Evolutionary conservation across 176 grass and related monocot species (phyloP), one percentile per base, ranked within the genome.

Genomic region (Lolium rigidum): DNA sequence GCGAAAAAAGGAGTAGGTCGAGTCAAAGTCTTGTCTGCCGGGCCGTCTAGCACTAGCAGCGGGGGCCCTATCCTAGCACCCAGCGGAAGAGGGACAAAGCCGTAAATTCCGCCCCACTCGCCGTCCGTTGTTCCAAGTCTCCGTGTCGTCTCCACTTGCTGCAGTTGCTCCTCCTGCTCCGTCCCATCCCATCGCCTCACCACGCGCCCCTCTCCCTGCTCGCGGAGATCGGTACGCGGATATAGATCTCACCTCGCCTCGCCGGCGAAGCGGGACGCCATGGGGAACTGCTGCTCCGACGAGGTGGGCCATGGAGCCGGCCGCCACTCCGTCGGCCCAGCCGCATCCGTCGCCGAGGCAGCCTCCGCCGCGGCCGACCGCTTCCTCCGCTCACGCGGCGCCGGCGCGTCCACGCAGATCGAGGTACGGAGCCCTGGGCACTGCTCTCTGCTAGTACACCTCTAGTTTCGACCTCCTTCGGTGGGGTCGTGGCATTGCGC

Each of bases 201-300:
- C 69, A 46, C 76, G 16, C 20, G 62, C 20, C 54, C 10, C 25
- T 56, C 54, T 43, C 55, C 26, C 10, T 15, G 10, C 17, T 64
- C n/a, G 70, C 44, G 18, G 71, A 39, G 70, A 61, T 81, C 80
- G 80, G 24, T 49, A 35, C 44, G 70, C 38, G 6, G 16, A n/a
- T n/a, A 8, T 61, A 90, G 89, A 90, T 87, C 89, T 90, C 80
- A 57, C n/a, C n/a, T n/a, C n/a, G n/a, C 65, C 74, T 49, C 71
- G 82, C 70, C 86, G 82, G 55, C 78, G 82, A 82, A 35, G 79
- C 61, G 21, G 44, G n/a, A 50, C 11, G n/a, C 39, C 81, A 91
- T 98, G 97, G 97, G 97, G n/a, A 98, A 98, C 80, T 98, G 97
- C 86, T 95, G 85, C 86, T 94, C 94, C n/a, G 90, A 93, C 43